A percentile compares a stretch with the other conserved stretches of the same genome.
These are phyloP conservation scores for Aspergillus quadricinctus DNA, from an alignment of 2,329 filamentous ascomycete species.

Conservation along the genomic window DNA sequence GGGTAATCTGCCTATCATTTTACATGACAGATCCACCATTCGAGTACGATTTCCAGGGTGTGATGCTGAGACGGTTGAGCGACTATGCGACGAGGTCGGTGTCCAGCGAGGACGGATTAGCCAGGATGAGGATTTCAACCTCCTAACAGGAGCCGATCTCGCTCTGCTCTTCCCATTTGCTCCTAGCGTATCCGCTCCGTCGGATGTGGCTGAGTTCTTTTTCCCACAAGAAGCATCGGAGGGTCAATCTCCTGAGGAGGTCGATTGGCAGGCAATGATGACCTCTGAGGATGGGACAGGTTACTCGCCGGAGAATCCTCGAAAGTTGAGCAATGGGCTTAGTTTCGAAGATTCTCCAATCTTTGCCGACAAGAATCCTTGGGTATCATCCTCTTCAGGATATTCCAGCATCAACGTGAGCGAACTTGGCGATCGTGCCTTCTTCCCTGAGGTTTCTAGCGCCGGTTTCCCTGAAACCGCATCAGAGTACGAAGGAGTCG, in stretches of 20 bases:
- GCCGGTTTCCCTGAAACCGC: constrained; percentile 25
- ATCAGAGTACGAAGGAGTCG: constrained; percentile 58
- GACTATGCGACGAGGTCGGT: constrained; percentile 81
- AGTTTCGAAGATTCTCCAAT: constrained; percentile 42
- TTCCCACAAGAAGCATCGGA: constrained; percentile 36
- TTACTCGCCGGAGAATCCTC: constrained; percentile 20
- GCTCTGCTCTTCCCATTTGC: constrained; percentile 85
- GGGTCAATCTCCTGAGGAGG: constrained; percentile 34
- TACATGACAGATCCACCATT: constrained; percentile 64
- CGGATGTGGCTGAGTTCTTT: constrained; percentile 40
- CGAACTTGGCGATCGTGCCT: constrained; percentile 41
- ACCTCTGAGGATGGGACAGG: constrained; percentile 34
- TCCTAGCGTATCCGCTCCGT: constrained; percentile 52
- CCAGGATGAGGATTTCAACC: constrained; percentile 74
- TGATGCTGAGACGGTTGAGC: constrained; percentile 75
- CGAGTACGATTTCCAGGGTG: constrained; percentile 88
- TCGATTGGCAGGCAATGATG: constrained; percentile 58
- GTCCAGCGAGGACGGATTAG: constrained; percentile 72
- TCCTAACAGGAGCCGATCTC: constrained; percentile 62
- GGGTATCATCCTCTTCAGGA: constrained; percentile 50
- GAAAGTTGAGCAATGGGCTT: constrained; percentile 24
- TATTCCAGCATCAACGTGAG: constrained; percentile 57
- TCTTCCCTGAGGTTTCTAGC: constrained; percentile 39
- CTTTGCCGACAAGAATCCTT: constrained; percentile 47
- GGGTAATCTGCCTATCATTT: constrained; percentile 76